Evolutionary conservation across 495 filamentous ascomycete genomes (phyloP).

Genomic region (Neurospora sp.): DNA sequence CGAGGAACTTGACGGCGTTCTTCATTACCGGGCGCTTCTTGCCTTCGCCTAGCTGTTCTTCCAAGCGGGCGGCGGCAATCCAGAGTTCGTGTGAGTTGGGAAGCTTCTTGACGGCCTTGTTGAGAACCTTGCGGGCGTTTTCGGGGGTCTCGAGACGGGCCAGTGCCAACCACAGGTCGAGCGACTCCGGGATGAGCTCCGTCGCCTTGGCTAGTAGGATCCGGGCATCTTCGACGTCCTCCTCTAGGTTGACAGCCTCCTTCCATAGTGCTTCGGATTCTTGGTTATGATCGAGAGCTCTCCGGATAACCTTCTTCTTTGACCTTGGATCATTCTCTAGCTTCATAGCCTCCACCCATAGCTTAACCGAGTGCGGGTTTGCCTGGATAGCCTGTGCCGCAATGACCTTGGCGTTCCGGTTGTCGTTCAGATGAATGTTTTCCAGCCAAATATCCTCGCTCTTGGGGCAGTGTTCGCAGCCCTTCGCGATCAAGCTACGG

Average conservation of each 20-base stretch:
- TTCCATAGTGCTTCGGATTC: constrained; percentile 95
- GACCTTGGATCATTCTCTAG: constrained; percentile 69
- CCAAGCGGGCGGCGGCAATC: constrained; percentile 86
- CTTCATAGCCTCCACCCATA: constrained; percentile 95
- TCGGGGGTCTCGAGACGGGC: constrained; percentile 80
- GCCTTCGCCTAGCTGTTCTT: constrained; percentile 73
- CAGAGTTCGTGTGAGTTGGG: constrained; percentile 90
- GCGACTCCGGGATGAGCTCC: constrained; percentile 83
- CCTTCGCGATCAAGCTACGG: constrained; percentile 71
- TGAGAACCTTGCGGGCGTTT: constrained; percentile 88
- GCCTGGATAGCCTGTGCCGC: constrained; percentile 88
- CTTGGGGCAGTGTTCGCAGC: constrained; percentile 83
- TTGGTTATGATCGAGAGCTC: constrained; percentile 80
- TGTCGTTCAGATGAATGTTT: constrained; percentile 83
- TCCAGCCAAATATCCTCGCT: constrained; percentile 95
- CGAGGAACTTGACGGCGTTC: constrained; percentile 81
- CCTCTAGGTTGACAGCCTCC: constrained; percentile 90
- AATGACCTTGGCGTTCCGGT: constrained; percentile 87
- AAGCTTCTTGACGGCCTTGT: constrained; percentile 86
- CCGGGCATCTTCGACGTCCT: constrained; percentile 74
- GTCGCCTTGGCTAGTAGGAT: constrained; percentile 85
- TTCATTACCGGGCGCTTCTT: constrained; percentile 86
- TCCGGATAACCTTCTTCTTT: constrained; percentile 82
- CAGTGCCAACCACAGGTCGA: constrained; percentile 90
- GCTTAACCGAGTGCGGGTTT: constrained; percentile 74